A percentile compares a stretch with the other conserved stretches of the same genome.
phyloP scores from a whole-genome alignment of 306 rosid species.

The Lablab purpureus region DNA sequence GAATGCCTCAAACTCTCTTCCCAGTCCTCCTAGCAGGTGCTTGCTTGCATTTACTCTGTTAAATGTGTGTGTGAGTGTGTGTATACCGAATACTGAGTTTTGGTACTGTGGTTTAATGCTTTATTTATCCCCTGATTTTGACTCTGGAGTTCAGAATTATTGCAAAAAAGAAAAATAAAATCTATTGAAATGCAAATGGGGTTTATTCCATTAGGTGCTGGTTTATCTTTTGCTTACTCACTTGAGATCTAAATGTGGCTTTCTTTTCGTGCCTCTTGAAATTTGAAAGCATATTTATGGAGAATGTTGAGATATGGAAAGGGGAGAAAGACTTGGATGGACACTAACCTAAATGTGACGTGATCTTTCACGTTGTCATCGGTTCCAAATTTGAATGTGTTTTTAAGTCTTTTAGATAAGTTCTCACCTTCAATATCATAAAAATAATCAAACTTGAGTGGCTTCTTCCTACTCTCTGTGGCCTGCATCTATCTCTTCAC shows the following conservation, averaged over 20 bases:
- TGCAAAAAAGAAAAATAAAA: background rate
- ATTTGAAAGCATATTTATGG: slow-evolving; percentile 26
- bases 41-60: background rate
- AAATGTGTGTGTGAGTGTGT: slow-evolving; percentile 29
- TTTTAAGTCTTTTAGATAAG: too few species aligned
- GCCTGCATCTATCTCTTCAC: too few species aligned
- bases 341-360: too few species aligned
- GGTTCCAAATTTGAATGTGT: too few species aligned
- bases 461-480: too few species aligned
- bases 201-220: background rate
- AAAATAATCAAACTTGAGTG: too few species aligned
- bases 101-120: slow-evolving; percentile 29
- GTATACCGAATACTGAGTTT: slow-evolving; percentile 9
- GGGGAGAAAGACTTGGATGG: too few species aligned
- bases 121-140: slow-evolving; percentile 20
- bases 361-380: too few species aligned
- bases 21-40: slow-evolving; percentile 58
- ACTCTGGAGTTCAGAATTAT: slow-evolving; percentile 20
- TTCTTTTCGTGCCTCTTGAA: slow-evolving; percentile 18
- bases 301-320: slow-evolving; percentile 2
- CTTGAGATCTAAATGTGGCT: slow-evolving; percentile 2
- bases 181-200: slow-evolving; percentile 39
- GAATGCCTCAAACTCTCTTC: slow-evolving; percentile 90
- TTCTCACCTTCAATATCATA: too few species aligned
- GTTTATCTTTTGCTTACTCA: background rate